Conservation (phyloP, 192 early-diverging fungal species). For the Coemansia reversa region DNA sequence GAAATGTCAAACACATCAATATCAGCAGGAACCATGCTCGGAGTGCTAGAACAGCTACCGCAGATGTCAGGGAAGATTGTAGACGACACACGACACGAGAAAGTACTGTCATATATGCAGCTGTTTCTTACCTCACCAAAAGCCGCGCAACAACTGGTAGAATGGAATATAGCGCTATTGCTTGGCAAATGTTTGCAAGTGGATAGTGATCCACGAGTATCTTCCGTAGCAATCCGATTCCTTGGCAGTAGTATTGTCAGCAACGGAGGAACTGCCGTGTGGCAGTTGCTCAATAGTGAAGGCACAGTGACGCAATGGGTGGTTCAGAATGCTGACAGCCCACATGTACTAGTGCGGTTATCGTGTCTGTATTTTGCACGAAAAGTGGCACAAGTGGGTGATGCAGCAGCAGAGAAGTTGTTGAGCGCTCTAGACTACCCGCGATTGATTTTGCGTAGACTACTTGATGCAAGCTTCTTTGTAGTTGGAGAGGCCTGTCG, state of each 20-base stretch:
- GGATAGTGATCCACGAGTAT: constrained; percentile 35
- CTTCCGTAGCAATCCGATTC: constrained; percentile 42
- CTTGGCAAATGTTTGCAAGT: constrained; percentile 18
- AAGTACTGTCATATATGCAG: constrained; percentile 66
- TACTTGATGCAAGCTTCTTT: constrained; percentile 43
- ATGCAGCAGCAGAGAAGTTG: constrained; percentile 2
- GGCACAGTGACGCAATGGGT: constrained; percentile 20
- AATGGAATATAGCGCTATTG: constrained; percentile 13
- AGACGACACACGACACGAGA: constrained; percentile 75
- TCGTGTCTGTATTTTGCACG: constrained; percentile 33
- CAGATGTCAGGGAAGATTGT: constrained; percentile 68
- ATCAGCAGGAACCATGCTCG: constrained; percentile 34
- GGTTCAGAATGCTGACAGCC: constrained; percentile 26
- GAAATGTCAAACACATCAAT: constrained; percentile 42
- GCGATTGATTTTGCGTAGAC: constrained; percentile 22
- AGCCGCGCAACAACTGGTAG: constrained; percentile 14
- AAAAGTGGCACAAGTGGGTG: constrained; percentile 9
- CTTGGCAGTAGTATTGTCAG: constrained; percentile 21
- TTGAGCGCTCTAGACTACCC: constrained; percentile 14
- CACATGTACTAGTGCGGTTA: constrained; percentile 41
- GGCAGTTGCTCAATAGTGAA: background rate
- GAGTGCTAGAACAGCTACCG: constrained; percentile 61
- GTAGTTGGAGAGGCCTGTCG: constrained; percentile 35
- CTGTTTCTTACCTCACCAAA: constrained; percentile 24
- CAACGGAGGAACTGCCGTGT: too few relatives aligned